Conservation (phyloP, 2,329 filamentous ascomycete species). For the Nigrospora sphaerica region DNA sequence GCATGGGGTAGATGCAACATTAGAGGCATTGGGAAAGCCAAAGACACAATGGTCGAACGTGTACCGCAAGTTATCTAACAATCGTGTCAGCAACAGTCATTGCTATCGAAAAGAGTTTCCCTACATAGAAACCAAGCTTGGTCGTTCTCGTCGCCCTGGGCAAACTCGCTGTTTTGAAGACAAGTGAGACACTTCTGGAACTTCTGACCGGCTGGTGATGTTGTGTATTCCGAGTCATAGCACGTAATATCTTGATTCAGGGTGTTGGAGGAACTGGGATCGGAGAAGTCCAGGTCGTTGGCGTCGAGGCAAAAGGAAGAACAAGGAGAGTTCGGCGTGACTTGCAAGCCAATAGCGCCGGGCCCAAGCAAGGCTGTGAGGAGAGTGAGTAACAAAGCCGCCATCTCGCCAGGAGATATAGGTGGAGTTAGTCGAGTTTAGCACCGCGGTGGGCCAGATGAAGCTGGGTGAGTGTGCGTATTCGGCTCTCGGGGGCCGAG, state of each 20-base stretch:
- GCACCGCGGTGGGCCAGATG: neutral
- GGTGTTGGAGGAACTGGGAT: slow-evolving; percentile 39
- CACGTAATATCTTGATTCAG: slow-evolving; percentile 39
- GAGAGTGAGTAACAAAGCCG: slow-evolving; percentile 12
- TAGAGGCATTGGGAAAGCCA: slow-evolving; percentile 40
- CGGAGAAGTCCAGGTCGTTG: slow-evolving; percentile 30
- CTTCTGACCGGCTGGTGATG: slow-evolving; percentile 31
- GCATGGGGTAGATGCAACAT: slow-evolving; percentile 38
- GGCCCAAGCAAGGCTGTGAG: slow-evolving; percentile 11
- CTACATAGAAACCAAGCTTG: slow-evolving; percentile 50
- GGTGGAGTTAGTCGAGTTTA: neutral
- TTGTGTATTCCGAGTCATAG: slow-evolving; percentile 33
- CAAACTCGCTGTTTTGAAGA: slow-evolving; percentile 42
- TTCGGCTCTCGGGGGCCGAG: neutral
- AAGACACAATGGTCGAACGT: slow-evolving; percentile 45
- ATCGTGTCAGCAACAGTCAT: neutral
- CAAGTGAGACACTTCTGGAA: slow-evolving; percentile 44
- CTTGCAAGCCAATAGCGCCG: slow-evolving; percentile 29
- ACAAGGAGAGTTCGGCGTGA: slow-evolving; percentile 48
- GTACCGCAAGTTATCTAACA: slow-evolving; percentile 46
- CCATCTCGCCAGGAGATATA: slow-evolving; percentile 16
- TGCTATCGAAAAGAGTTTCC: slow-evolving; percentile 12
- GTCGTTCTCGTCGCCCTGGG: slow-evolving; percentile 40
- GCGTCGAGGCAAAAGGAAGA: slow-evolving; percentile 40
- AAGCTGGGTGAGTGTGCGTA: neutral